Percentiles rank a stretch among this genome's conserved stretches.
Conservation (phyloP, 176 grass and related monocot genomes). For the Pharus latifolius region DNA sequence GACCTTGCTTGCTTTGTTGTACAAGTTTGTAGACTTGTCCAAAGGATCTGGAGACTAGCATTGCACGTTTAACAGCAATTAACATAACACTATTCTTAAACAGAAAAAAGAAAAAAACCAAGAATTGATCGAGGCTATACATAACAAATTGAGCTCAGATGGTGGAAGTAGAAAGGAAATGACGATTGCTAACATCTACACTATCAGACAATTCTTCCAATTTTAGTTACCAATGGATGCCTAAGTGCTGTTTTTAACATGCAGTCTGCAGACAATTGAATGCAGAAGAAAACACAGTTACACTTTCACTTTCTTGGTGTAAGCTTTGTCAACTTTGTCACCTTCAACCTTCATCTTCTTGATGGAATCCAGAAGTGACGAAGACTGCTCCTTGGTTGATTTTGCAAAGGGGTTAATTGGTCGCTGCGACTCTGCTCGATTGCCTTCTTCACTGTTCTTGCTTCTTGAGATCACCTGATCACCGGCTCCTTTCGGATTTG, state of each 20-base stretch:
- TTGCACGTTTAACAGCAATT: no score
- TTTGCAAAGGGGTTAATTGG: slow-evolving; percentile 63
- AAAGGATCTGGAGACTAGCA: no score
- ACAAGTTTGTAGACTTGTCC: no score
- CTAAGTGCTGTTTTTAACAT: neutral
- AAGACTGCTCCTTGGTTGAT: slow-evolving; percentile 35
- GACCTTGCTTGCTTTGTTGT: no score
- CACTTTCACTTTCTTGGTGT: slow-evolving; percentile 24
- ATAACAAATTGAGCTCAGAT: neutral
- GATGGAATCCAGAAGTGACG: slow-evolving; percentile 53
- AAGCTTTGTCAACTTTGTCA: slow-evolving; percentile 28
- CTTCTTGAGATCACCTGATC: neutral
- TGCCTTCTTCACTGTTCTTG: neutral
- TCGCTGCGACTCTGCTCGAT: slow-evolving; percentile 3
- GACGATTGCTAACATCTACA: neutral
- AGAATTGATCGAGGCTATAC: no score
- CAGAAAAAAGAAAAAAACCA: no score
- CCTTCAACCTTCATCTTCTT: slow-evolving; percentile 55
- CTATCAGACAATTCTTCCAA: neutral
- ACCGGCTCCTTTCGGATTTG: neutral
- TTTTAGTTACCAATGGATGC: neutral
- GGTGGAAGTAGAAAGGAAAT: neutral
- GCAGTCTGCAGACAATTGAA: neutral
- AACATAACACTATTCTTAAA: no score
- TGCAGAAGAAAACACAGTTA: neutral